Evolutionary conservation across 306 rosid species (phyloP).

Genomic region (Notholithocarpus densiflorus): DNA sequence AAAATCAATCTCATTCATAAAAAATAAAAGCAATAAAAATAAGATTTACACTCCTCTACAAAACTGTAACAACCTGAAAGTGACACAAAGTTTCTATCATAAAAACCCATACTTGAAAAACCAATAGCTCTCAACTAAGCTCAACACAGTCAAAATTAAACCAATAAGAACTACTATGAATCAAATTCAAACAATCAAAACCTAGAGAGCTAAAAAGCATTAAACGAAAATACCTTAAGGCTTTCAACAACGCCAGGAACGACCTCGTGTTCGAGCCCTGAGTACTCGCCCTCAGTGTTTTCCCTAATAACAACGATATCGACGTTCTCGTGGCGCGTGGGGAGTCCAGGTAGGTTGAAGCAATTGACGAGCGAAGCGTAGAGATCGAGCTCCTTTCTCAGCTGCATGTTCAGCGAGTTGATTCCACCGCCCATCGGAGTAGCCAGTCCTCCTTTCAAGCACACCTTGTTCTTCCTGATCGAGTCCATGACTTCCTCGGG

Average conservation of each 20-base stretch:
- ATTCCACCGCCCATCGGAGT: constrained; percentile 90
- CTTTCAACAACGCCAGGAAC: constrained; percentile 95
- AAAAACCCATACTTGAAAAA: no score
- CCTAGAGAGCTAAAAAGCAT: background rate
- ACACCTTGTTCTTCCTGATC: constrained; percentile 76
- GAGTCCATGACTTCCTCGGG: constrained; percentile 74
- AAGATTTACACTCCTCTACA: no score
- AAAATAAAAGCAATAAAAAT: no score
- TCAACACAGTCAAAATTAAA: no score
- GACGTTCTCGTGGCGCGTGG: constrained; percentile 67
- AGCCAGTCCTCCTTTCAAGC: constrained; percentile 74
- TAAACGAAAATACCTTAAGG: constrained; percentile 52
- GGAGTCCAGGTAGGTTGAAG: constrained; percentile 67
- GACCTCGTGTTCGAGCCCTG: constrained; percentile 89
- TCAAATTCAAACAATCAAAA: background rate
- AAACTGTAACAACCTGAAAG: no score
- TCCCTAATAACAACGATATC: constrained; percentile 86
- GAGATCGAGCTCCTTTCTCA: constrained; percentile 84
- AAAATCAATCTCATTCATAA: no score
- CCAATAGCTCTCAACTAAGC: no score
- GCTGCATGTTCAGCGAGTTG: constrained; percentile 70
- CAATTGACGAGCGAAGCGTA: constrained; percentile 88
- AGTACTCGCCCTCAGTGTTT: constrained; percentile 85
- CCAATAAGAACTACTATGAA: background rate
- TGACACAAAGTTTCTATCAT: no score